phyloP scores from a whole-genome alignment of 2,329 filamentous ascomycete genomes.

The Penicillium sp. region DNA sequence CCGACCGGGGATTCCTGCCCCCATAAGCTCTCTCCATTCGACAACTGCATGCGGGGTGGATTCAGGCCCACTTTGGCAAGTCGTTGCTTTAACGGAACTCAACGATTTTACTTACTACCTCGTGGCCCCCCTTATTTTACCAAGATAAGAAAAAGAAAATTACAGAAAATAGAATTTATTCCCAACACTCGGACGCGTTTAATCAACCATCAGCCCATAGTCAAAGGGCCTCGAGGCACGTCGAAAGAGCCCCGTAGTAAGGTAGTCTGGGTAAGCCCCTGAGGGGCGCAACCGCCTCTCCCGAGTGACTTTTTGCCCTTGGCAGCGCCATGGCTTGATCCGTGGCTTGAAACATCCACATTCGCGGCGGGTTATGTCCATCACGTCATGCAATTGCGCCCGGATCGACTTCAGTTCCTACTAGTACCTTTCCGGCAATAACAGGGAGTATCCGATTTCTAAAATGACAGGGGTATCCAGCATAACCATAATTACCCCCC shows the following conservation, averaged over 20 bases:
- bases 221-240: neutral
- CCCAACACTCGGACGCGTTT: neutral
- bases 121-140: neutral
- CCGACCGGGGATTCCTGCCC: slow-evolving; percentile 2
- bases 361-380: slow-evolving; percentile 8
- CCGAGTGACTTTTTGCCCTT: neutral
- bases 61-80: slow-evolving; percentile 14
- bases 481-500: slow-evolving; percentile 8
- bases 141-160: neutral
- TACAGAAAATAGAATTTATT: neutral
- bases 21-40: slow-evolving; percentile 9
- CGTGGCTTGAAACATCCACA: neutral
- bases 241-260: neutral
- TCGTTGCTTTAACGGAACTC: slow-evolving; percentile 9
- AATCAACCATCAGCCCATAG: neutral
- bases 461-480: slow-evolving; percentile 9
- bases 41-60: slow-evolving; percentile 20
- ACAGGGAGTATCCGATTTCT: neutral
- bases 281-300: slow-evolving; percentile 9
- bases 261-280: neutral
- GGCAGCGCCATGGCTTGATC: slow-evolving; percentile 2
- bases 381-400: slow-evolving; percentile 19
- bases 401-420: slow-evolving; percentile 12
- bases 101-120: neutral
- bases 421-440: slow-evolving; percentile 7